phyloP scores from a whole-genome alignment of 192 early-diverging fungal species.

The Coemansia sp. region DNA sequence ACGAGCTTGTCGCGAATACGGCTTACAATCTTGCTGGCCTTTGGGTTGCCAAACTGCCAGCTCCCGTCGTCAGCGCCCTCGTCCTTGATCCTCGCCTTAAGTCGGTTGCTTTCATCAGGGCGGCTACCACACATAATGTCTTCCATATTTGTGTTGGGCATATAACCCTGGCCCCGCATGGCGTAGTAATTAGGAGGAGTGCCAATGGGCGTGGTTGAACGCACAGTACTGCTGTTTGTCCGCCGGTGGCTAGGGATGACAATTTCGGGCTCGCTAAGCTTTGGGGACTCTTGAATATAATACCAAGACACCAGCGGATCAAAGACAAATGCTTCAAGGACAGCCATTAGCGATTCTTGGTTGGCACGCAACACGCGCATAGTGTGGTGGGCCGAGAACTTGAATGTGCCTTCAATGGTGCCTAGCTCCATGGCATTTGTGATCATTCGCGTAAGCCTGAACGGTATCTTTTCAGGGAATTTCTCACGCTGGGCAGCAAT shows the following conservation, averaged over 20 bases:
- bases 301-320: conserved; percentile 68
- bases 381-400: conserved; percentile 92
- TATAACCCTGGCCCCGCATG: neutral
- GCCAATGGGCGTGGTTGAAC: conserved; percentile 8
- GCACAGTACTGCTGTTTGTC: neutral
- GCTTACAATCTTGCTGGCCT: conserved; percentile 84
- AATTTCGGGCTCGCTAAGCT: neutral
- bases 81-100: conserved; percentile 15
- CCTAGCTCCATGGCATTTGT: conserved; percentile 98
- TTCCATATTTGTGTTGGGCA: neutral
- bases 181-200: conserved; percentile 1
- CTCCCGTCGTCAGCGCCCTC: conserved; percentile 31
- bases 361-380: conserved; percentile 95
- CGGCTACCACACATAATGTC: conserved; percentile 29
- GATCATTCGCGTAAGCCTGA: conserved; percentile 97
- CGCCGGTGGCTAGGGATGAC: neutral
- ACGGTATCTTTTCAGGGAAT: conserved; percentile 98
- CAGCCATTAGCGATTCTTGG: conserved; percentile 98
- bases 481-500: conserved; percentile 95
- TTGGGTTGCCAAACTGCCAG: conserved; percentile 65
- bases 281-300: conserved; percentile 17
- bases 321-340: conserved; percentile 97
- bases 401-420: conserved; percentile 95
- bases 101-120: conserved; percentile 14
- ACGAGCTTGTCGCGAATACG: conserved; percentile 96